Conservation (phyloP, 2,329 filamentous ascomycete species). For the Rhinocladiella similis region DNA sequence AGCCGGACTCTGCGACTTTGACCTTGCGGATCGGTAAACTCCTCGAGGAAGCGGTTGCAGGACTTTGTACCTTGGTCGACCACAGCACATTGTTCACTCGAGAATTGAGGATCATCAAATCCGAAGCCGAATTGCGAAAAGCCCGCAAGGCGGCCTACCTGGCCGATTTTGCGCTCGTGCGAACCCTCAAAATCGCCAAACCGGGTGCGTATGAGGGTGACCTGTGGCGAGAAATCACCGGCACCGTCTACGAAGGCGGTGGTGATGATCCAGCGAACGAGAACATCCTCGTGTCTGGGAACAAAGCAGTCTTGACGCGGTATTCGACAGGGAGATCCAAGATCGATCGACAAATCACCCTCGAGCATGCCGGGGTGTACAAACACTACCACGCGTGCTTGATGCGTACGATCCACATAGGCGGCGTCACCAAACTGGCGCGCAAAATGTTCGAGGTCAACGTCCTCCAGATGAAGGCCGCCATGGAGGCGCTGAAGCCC, state of each 20-base stretch:
- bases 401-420: not conserved
- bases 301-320: constrained; percentile 36
- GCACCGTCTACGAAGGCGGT: constrained; percentile 38
- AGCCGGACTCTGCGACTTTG: not conserved
- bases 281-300: constrained; percentile 38
- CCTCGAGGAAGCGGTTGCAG: not conserved
- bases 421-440: not conserved
- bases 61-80: constrained; percentile 28
- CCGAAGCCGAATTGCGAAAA: constrained; percentile 33
- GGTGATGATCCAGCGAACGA: constrained; percentile 39
- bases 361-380: constrained; percentile 37
- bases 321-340: constrained; percentile 35
- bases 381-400: constrained; percentile 32
- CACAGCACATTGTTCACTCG: constrained; percentile 34
- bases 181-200: constrained; percentile 37
- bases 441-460: not conserved
- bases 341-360: constrained; percentile 36
- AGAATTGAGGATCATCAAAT: constrained; percentile 37
- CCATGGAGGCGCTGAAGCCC: constrained; percentile 40
- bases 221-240: constrained; percentile 37
- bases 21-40: not conserved
- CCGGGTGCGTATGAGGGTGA: constrained; percentile 39
- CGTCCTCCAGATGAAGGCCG: constrained; percentile 31
- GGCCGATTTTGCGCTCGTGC: constrained; percentile 37
- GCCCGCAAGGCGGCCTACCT: constrained; percentile 38